These are phyloP conservation scores for Bimuria novae-zelandiae DNA, from an alignment of 2,329 filamentous ascomycete species.

Conservation along the genomic window DNA sequence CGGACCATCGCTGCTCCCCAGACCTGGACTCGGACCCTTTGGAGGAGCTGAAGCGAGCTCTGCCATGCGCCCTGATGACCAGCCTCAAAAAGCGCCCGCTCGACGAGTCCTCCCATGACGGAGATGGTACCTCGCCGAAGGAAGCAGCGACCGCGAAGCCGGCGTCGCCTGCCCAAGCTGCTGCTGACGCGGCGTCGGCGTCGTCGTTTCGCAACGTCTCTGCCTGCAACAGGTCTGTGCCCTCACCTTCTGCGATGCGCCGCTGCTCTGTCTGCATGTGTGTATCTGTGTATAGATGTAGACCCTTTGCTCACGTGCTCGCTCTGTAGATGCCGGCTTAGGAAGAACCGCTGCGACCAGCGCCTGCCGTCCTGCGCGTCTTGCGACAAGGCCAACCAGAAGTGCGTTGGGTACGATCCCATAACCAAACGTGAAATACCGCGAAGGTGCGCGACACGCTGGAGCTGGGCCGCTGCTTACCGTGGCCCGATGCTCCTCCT, in stretches of 20 bases:
- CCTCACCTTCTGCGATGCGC: neutral
- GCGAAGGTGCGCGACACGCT: slow-evolving; percentile 57
- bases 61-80: slow-evolving; percentile 48
- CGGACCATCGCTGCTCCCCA: slow-evolving; percentile 19
- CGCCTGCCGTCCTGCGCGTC: slow-evolving; percentile 86
- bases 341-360: slow-evolving; percentile 96
- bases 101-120: slow-evolving; percentile 44
- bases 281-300: neutral
- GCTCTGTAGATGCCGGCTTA: slow-evolving; percentile 66
- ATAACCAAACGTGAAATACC: slow-evolving; percentile 97
- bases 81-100: slow-evolving; percentile 46
- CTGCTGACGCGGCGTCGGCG: slow-evolving; percentile 24
- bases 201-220: slow-evolving; percentile 66
- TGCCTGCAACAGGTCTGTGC: slow-evolving; percentile 72
- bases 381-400: slow-evolving; percentile 89
- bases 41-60: neutral
- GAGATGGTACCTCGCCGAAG: slow-evolving; percentile 35
- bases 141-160: slow-evolving; percentile 33
- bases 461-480: slow-evolving; percentile 12
- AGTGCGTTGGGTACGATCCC: slow-evolving; percentile 93
- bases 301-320: slow-evolving; percentile 7
- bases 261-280: neutral
- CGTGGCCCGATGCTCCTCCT: too few relatives aligned
- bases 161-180: slow-evolving; percentile 31
- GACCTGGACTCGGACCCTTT: slow-evolving; percentile 9